These are phyloP conservation scores for Priceomyces carsonii DNA, from an alignment of 805 yeast genomes.

Conservation along the genomic window DNA sequence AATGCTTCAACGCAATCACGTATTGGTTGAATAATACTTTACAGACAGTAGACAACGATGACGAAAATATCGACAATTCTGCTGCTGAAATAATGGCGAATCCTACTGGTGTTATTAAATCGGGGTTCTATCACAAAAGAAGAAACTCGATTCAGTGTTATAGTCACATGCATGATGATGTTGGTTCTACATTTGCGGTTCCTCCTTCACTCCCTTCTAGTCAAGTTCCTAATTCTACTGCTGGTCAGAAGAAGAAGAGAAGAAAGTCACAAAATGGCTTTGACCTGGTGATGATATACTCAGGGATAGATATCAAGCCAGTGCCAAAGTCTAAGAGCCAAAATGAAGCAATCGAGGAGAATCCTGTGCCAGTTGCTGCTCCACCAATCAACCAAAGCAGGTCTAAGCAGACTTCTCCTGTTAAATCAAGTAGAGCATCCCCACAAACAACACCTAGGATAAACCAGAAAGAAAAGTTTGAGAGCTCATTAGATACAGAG, in stretches of 20 bases:
- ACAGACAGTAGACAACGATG: constrained; percentile 15
- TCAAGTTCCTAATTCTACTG: constrained; percentile 3
- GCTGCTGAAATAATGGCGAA: constrained; percentile 21
- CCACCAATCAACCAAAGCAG: neutral
- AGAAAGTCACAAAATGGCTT: constrained; percentile 18
- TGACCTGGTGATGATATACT: constrained; percentile 1
- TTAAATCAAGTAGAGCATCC: constrained; percentile 5
- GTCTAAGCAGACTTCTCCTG: constrained; percentile 3
- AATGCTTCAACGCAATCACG: constrained; percentile 39
- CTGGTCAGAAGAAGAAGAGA: constrained; percentile 16
- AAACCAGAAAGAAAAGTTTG: constrained; percentile 7
- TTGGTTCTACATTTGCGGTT: neutral
- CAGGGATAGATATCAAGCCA: constrained; percentile 5
- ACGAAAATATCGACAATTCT: constrained; percentile 10
- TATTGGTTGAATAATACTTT: constrained; percentile 32
- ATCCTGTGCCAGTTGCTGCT: neutral
- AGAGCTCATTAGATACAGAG: constrained; percentile 10
- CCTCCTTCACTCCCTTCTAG: constrained; percentile 7
- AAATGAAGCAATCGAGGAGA: constrained; percentile 1
- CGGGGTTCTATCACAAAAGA: constrained; percentile 15
- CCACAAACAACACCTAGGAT: constrained; percentile 8
- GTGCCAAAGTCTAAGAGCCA: constrained; percentile 7
- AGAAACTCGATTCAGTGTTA: constrained; percentile 22
- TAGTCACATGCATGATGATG: constrained; percentile 3
- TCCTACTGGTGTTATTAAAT: constrained; percentile 32